Evolutionary conservation across 352 stramenopile species (phyloP).

Genomic region (Phytophthora palmivora): DNA sequence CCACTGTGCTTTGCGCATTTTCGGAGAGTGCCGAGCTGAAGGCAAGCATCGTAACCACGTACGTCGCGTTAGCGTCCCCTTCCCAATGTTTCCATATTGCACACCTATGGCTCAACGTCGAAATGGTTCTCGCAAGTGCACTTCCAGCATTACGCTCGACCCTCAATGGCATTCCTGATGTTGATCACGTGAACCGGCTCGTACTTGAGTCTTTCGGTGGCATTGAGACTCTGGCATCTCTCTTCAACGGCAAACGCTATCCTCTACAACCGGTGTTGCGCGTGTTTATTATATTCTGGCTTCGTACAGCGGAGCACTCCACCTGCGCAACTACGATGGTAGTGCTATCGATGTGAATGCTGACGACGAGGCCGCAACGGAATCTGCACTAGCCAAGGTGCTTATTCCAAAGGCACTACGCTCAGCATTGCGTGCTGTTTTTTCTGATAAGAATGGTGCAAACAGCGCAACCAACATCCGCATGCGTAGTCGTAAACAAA

Average conservation of each 20-base stretch:
- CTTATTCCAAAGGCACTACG: constrained; percentile 75
- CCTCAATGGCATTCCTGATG: constrained; percentile 52
- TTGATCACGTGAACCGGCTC: constrained; percentile 51
- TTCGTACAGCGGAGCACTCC: constrained; percentile 57
- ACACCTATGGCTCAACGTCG: constrained; percentile 54
- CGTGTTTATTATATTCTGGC: constrained; percentile 70
- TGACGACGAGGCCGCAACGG: constrained; percentile 77
- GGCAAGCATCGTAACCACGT: constrained; percentile 59
- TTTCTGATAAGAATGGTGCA: constrained; percentile 38
- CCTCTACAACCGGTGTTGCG: constrained; percentile 55
- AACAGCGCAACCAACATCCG: constrained; percentile 30
- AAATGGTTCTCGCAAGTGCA: constrained; percentile 50
- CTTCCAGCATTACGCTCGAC: constrained; percentile 51
- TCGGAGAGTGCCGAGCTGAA: constrained; percentile 64
- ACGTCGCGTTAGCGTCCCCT: constrained; percentile 50
- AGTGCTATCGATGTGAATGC: constrained; percentile 78
- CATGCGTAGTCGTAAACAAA: constrained; percentile 60
- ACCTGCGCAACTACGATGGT: constrained; percentile 43
- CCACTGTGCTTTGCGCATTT: constrained; percentile 58
- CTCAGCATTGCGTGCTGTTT: constrained; percentile 62
- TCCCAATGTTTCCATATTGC: constrained; percentile 60
- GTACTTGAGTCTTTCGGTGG: constrained; percentile 70
- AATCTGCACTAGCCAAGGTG: constrained; percentile 65
- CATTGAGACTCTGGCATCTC: constrained; percentile 59
- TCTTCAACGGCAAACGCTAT: constrained; percentile 69